A percentile compares a stretch with the other conserved stretches of the same genome.
Evolutionary conservation across 768 basidiomycete species (phyloP).

Genomic region (Calocybe indica): DNA sequence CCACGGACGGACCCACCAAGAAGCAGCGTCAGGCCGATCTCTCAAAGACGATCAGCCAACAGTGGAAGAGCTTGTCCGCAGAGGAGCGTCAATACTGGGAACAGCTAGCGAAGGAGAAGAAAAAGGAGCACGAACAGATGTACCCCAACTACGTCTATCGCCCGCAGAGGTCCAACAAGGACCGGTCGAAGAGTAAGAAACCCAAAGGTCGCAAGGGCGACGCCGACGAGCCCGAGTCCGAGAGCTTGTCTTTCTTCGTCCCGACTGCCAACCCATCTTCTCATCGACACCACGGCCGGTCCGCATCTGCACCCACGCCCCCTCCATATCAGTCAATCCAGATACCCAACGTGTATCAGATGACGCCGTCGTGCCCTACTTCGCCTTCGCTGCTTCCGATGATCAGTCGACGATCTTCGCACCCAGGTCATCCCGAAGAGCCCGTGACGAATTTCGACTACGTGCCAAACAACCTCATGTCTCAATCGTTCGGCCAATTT

Average conservation of each 20-base stretch:
- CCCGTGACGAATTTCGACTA: slow-evolving; percentile 49
- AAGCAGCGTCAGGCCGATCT: slow-evolving; percentile 68
- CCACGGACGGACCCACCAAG: slow-evolving; percentile 42
- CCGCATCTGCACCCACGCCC: slow-evolving; percentile 58
- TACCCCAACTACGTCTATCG: slow-evolving; percentile 79
- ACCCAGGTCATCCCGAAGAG: slow-evolving; percentile 41
- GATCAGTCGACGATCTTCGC: slow-evolving; percentile 55
- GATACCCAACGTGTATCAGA: slow-evolving; percentile 54
- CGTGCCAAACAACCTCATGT: slow-evolving; percentile 37
- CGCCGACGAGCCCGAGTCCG: slow-evolving; percentile 31
- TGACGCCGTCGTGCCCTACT: slow-evolving; percentile 53
- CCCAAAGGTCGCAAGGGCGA: slow-evolving; percentile 24
- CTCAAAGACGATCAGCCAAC: slow-evolving; percentile 76
- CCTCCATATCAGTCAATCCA: slow-evolving; percentile 64
- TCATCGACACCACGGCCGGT: slow-evolving; percentile 27
- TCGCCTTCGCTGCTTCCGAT: slow-evolving; percentile 54
- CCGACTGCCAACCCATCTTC: slow-evolving; percentile 24
- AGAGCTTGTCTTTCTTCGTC: slow-evolving; percentile 35
- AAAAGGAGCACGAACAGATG: slow-evolving; percentile 70
- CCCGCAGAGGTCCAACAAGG: slow-evolving; percentile 62
- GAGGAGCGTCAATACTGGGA: slow-evolving; percentile 75
- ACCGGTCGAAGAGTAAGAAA: slow-evolving; percentile 40
- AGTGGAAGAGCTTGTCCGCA: slow-evolving; percentile 64
- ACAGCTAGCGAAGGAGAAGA: slow-evolving; percentile 69
- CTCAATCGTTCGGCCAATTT: slow-evolving; percentile 28